Percentiles rank a stretch among this genome's conserved stretches.
Evolutionary conservation across 441 rosid species (phyloP).

Genomic region (Aquilaria agallochum): DNA sequence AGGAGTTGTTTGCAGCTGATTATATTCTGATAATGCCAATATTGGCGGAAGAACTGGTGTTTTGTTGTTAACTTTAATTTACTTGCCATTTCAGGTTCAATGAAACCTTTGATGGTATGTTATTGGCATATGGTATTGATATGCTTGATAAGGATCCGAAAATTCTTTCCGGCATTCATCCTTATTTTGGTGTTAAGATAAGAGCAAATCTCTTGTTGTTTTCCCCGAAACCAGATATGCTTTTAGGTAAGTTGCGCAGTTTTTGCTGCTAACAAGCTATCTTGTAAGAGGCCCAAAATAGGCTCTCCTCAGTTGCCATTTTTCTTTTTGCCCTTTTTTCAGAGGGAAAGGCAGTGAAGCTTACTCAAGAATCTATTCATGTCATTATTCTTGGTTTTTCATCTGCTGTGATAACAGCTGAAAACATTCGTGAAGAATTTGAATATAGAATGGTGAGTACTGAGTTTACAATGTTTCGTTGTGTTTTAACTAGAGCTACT

Average conservation of each 20-base stretch:
- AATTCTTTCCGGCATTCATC: conserved; percentile 62
- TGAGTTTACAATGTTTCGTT: neutral
- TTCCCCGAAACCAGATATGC: conserved; percentile 67
- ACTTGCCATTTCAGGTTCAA: conserved; percentile 36
- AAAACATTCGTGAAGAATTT: conserved; percentile 71
- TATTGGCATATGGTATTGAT: conserved; percentile 64
- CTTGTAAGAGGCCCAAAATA: neutral
- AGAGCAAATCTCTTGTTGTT: conserved; percentile 60
- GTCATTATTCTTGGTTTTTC: conserved; percentile 79
- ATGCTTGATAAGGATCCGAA: conserved; percentile 39
- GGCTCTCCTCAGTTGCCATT: no score
- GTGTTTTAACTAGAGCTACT: neutral
- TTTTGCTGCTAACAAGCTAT: neutral
- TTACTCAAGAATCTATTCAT: conserved; percentile 69
- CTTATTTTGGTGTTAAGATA: conserved; percentile 58
- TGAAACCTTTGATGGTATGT: conserved; percentile 65
- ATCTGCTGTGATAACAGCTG: conserved; percentile 56
- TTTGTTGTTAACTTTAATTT: neutral
- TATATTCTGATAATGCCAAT: no score
- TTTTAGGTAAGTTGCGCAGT: conserved; percentile 44
- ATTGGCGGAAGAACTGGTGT: no score
- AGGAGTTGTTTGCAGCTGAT: no score
- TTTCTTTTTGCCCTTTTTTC: conserved; percentile 9
- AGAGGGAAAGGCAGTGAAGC: conserved; percentile 78
- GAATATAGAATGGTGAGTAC: conserved; percentile 49